Evolutionary conservation across 495 filamentous ascomycete genomes (phyloP), one percentile per base, ranked within the genome.

Genomic region (Aspergillus avenaceus): DNA sequence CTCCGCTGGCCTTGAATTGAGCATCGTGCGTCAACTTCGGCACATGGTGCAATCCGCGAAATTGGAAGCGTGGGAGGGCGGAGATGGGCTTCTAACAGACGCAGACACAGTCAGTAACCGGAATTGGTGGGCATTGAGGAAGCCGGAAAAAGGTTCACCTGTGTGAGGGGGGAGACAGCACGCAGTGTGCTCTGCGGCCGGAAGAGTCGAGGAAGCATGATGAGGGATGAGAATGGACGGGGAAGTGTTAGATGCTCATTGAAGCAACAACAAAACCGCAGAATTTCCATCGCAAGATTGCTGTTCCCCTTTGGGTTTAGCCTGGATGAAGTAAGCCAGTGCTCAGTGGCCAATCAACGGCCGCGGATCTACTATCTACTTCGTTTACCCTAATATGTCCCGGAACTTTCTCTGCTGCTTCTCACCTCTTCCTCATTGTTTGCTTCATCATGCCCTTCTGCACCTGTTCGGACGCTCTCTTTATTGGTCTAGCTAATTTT

Each of bases 11-110:
- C 38, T 69, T 61, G 52, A 79, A 83, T 25, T 60, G 42, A 6
- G 61, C 49, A 27, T 83, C 67, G 60, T 87, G 76, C 8, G 69
- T 61, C 58, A 95, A 77, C 37, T 62, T 50, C 8, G 86, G 86
- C 19, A 90, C 65, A 22, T 61, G 49, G 53, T 92, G 87, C 16
- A 73, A 28, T 49, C 58, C 59, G 55, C 73, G 73, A 51, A 46
- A 61, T 59, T 74, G 73, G 56, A 65, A 65, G 59, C 65, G 66
- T 61, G 67, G 56, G 59, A 73, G 61, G 50, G 67, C 63, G 62
- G 66, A 70, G 58, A 62, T 53, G 53, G 71, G 62, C 63, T 64
- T 72, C 69, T 73, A 47, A 44, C 42, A 40, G 53, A 32, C 45
- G 52, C 29, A 52, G 36, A 52, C 48, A 66, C 49, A 68, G 63